Evolutionary conservation across 768 basidiomycete species (phyloP), one percentile per base, ranked within the genome.

Genomic region (Rhodotorula toruloides): DNA sequence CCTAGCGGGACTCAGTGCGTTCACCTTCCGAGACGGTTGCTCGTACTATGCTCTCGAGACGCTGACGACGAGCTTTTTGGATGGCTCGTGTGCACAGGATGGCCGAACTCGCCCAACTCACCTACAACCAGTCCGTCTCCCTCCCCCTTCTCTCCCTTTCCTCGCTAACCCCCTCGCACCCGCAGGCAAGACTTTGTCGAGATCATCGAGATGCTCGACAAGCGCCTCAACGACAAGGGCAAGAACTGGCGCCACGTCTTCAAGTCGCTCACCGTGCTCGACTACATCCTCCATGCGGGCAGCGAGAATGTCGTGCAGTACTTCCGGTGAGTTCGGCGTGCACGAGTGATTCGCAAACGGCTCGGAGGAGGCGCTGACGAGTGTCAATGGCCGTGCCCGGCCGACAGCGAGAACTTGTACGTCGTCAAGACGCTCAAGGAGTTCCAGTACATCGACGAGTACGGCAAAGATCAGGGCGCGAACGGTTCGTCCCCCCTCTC

Each of bases 231-330:
- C 73, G 96, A 99, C 81, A 98, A 96, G 82, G 96, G 96, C 43
- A 98, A 98, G 85, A 97, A 98, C 75, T 99, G 96, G 96, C 84
- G 94, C 58, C 96, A 99, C 81, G 94, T 98, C 63, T 98, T 96
- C 84, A 98, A 98, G 83, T 89, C 90, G 49, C 82, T 99, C 55
- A 97, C 92, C 0, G 84, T 98, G 9, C 85, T 99, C 43, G 96
- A 98, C 78, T 98, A 99, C 76, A 86, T 88, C 62, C 84, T 99
- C 34, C 94, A 98, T 75, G 88, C 91, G 65, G 96, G 96, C 46
- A 92, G 90, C 2, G 96, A 98, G 79, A 97, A 99, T 77, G 93
- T 97, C 29, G 91, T 98, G 66, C 89, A 96, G 75, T 99, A 99
- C 80, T 98, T 98, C 82, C 63, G 70, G 74, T 74, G 40, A 29